Evolutionary conservation across 2,329 filamentous ascomycete genomes (phyloP), one percentile per base, ranked within the genome.

Genomic region (Huntiella moniliformis): DNA sequence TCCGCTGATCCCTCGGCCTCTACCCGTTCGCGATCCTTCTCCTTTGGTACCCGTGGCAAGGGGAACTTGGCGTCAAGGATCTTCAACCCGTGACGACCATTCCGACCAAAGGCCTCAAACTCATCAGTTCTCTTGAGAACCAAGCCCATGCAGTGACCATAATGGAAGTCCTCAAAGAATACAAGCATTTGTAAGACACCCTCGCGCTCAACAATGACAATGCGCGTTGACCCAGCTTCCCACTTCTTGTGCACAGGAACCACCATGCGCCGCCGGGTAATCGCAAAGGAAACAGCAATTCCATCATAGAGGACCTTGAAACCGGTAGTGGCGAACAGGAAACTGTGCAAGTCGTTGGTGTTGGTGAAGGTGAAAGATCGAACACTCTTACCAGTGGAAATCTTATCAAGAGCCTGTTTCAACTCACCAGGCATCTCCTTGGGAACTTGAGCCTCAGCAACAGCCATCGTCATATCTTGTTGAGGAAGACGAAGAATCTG

Each of bases 201-300:
- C 51, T 86, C 82, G 52, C 80, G 78, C 52, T 76, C 70, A 33
- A 94, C 75, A 34, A 94, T 68, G 58, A 94, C 86, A 5, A 94
- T 67, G 33, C 87, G 76, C 6, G 83, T 83, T 34, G 70, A 71
- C n/a, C 70, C 75, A 2, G 86, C 82, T 57, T 92, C 85, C 83
- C 84, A 92, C 60, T 91, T 91, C 63, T 94, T 93, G 64, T 92
- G 82, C 53, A 94, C 88, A 0, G 84, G 84, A 12, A 93, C 84
- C 10, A 94, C 83, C 79, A 87, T 91, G 53, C 83, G 74, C 42
- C 83, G 76, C 28, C 86, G 77, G 1, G 86, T 78, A 52, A 94
- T 93, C 48, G 80, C 77, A 59, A 94, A 83, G 0, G 75, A 77
- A 5, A 71, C 67, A 4, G 84, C 84, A 44, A 82, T 61, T 5